Evolutionary conservation across 345 rosid species (phyloP).

Genomic region (Gossypioides kirkii): DNA sequence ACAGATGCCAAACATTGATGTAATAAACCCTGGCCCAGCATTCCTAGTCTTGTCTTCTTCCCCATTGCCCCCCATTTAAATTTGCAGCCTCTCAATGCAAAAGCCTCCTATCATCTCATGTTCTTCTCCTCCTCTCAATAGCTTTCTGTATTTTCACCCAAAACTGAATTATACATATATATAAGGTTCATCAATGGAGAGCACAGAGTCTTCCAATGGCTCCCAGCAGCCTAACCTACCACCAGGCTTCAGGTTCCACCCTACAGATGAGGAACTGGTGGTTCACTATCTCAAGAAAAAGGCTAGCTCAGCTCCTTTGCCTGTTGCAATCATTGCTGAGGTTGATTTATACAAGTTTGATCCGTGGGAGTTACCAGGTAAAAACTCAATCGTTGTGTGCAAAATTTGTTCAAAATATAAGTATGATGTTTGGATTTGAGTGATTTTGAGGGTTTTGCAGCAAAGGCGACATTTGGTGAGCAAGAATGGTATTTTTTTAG

Average conservation of each 20-base stretch:
- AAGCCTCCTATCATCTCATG: neutral
- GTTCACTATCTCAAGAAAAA: slow-evolving; percentile 90
- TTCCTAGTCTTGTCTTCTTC: neutral
- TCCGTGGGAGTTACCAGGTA: slow-evolving; percentile 98
- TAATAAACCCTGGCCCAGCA: neutral
- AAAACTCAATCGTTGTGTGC: neutral
- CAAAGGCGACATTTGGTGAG: slow-evolving; percentile 93
- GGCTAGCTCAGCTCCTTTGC: slow-evolving; percentile 66
- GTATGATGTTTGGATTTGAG: neutral
- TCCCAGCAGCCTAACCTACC: slow-evolving; percentile 78
- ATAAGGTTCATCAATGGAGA: slow-evolving; percentile 47
- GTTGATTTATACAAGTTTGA: slow-evolving; percentile 91
- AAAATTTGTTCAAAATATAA: neutral
- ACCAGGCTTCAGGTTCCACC: slow-evolving; percentile 97
- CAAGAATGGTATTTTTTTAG: slow-evolving; percentile 97
- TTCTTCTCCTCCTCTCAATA: slow-evolving; percentile 3
- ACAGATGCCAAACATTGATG: neutral
- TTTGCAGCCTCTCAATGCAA: slow-evolving; percentile 13
- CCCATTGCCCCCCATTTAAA: slow-evolving; percentile 23
- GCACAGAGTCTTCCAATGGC: slow-evolving; percentile 65
- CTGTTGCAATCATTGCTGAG: slow-evolving; percentile 82
- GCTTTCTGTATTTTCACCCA: neutral
- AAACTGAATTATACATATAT: neutral
- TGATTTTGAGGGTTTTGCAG: slow-evolving; percentile 23
- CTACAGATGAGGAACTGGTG: slow-evolving; percentile 96